Base-by-base conservation (phyloP, 2,329 filamentous ascomycete species). In the Falciphora oryzae region DNA sequence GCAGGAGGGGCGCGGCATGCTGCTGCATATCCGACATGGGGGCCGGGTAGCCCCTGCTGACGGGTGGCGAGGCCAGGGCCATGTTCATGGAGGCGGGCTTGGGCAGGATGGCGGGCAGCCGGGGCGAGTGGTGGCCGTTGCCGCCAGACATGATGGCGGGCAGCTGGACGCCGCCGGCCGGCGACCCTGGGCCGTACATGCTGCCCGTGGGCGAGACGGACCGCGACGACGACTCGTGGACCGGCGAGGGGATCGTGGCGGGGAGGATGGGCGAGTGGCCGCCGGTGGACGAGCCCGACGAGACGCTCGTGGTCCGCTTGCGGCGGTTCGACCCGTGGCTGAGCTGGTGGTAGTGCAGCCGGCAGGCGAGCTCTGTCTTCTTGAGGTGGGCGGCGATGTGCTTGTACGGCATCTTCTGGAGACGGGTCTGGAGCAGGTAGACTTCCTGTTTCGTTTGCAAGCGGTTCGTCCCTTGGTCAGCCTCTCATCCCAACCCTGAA, bases 361-460 rank as follows among this genome's bases (percentile, higher is more conserved):
- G 91, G 78, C 91, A 96, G 61, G 91, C 91, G 66, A 95, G 82
- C 79, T 95, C 91, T 0, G 91, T 95, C 81, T 95, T 96, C 78
- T 93, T 92, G 70, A 95, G 80, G 71, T 93, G 89, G 66, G 89
- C 86, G 65, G 91, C 91, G 73, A 95, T 95, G 75, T 94, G 90
- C 82, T 94, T 95, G 78, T 95, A 95, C 0, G 91, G 91, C 87
- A 94, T 92, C 79, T 94, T 94, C 72, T 93, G 90, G 72, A 91
- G 85, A 65, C 91, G 89, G 66, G 90, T 93, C 77, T 93, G 90
- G 67, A 95, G 84, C 64, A 95, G 87, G 75, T 94, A 95, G 65
- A 88, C 84, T 78, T 95, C 92, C 91, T 94, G 68, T 67, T 61
- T 58, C 53, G 50, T 6, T 44, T 35, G 27, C 18, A 61, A 18